Evolutionary conservation across 106 monocot genomes (phyloP).

Genomic region (Phalaenopsis equestris): DNA sequence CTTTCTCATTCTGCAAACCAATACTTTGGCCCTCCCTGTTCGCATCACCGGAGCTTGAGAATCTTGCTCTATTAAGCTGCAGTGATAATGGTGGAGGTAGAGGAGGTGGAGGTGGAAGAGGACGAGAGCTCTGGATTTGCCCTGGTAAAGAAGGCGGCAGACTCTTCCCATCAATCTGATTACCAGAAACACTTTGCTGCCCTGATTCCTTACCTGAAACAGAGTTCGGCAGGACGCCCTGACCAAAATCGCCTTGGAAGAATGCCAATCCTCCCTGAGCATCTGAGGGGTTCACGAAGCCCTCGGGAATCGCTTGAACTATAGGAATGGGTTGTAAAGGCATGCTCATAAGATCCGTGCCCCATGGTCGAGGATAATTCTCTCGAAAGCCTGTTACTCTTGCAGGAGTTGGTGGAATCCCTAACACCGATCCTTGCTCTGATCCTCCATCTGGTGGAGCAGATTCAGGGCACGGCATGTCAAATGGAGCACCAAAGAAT

Average conservation of each 20-base stretch:
- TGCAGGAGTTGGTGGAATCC: conserved; percentile 33
- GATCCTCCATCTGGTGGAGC: conserved; percentile 20
- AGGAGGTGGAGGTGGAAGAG: conserved; percentile 31
- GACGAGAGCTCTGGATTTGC: conserved; percentile 19
- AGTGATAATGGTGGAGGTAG: conserved; percentile 15
- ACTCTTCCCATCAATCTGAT: conserved; percentile 18
- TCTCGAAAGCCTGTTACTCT: conserved; percentile 27
- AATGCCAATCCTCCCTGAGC: conserved; percentile 28
- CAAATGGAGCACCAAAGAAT: conserved; percentile 27
- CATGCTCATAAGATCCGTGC: conserved; percentile 33
- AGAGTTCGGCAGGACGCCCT: conserved; percentile 18
- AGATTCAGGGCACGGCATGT: conserved; percentile 25
- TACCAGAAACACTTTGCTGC: conserved; percentile 17
- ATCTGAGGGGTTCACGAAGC: conserved; percentile 26
- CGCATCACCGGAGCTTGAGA: not conserved
- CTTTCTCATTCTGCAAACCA: conserved; percentile 8
- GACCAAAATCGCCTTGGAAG: conserved; percentile 38
- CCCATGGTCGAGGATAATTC: conserved; percentile 38
- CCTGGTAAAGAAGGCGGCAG: conserved; percentile 12
- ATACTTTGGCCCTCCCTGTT: conserved; percentile 1
- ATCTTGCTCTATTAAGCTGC: conserved; percentile 7
- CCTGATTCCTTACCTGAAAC: conserved; percentile 29
- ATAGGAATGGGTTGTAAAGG: conserved; percentile 30
- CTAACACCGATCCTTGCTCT: conserved; percentile 50
- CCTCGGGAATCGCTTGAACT: conserved; percentile 42